A percentile compares a stretch with the other conserved stretches of the same genome.
These are phyloP conservation scores for Eugenia klotzschiana DNA, from an alignment of 441 rosid genomes.

Conservation along the genomic window DNA sequence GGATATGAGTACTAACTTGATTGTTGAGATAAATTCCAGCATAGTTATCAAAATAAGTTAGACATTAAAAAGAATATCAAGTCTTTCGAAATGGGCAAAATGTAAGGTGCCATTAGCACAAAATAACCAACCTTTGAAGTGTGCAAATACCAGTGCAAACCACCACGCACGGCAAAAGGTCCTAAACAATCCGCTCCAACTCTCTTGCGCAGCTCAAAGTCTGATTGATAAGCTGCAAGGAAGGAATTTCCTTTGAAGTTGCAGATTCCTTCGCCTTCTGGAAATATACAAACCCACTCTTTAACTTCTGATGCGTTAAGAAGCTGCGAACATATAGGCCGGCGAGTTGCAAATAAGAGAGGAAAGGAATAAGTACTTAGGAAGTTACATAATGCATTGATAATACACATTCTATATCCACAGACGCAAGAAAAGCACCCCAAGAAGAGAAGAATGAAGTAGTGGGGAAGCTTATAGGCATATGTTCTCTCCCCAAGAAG, in stretches of 20 bases:
- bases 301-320: constrained; percentile 8
- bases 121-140: background rate
- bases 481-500: too few relatives aligned
- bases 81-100: background rate
- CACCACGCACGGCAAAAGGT: background rate
- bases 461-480: too few relatives aligned
- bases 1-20: background rate
- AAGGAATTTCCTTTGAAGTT: constrained; percentile 85
- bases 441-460: too few relatives aligned
- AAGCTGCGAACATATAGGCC: too few relatives aligned
- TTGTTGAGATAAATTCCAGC: background rate
- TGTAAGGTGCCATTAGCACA: background rate
- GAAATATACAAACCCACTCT: constrained; percentile 55
- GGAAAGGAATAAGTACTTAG: too few relatives aligned
- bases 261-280: constrained; percentile 79
- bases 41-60: background rate
- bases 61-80: background rate
- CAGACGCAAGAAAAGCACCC: too few relatives aligned
- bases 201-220: constrained; percentile 90
- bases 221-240: constrained; percentile 86
- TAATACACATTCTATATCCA: too few relatives aligned
- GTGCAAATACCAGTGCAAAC: background rate
- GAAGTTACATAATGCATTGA: too few relatives aligned
- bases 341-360: too few relatives aligned
- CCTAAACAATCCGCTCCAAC: constrained; percentile 84